Evolutionary conservation across 306 rosid genomes (phyloP).

Genomic region (Oemleria cerasiformis): DNA sequence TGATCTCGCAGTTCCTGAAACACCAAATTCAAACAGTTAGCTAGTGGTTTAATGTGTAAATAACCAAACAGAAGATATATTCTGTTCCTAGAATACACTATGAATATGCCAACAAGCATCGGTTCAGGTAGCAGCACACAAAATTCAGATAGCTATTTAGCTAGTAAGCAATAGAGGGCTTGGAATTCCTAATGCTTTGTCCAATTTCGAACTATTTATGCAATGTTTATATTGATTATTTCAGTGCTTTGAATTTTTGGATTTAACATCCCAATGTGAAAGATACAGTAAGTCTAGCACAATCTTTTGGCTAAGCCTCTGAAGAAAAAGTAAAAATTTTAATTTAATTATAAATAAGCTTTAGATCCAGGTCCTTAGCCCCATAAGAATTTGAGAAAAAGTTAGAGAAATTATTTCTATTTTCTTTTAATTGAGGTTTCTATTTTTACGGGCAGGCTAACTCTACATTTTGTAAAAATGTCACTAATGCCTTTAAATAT

Average conservation of each 20-base stretch:
- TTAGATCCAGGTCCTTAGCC: neutral
- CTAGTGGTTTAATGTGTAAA: neutral
- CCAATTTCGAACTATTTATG: neutral
- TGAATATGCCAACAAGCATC: neutral
- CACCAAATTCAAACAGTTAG: slow-evolving; percentile 7
- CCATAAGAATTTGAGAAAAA: neutral
- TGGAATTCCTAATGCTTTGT: neutral
- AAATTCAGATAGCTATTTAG: neutral
- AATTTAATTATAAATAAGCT: too few relatives aligned
- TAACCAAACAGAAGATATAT: neutral
- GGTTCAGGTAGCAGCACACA: neutral
- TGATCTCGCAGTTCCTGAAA: slow-evolving; percentile 82
- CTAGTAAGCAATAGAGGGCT: neutral
- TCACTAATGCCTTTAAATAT: neutral
- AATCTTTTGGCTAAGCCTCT: neutral
- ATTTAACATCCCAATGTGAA: too few relatives aligned
- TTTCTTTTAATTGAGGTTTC: neutral
- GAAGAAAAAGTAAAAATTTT: neutral
- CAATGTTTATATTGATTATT: too few relatives aligned
- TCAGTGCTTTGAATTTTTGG: too few relatives aligned
- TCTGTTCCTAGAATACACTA: neutral
- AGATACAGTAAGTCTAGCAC: too few relatives aligned
- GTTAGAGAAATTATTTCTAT: neutral
- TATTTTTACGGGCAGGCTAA: neutral
- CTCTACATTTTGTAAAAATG: neutral